Evolutionary conservation across 345 rosid species (phyloP).

Genomic region (Dimocarpus longan): DNA sequence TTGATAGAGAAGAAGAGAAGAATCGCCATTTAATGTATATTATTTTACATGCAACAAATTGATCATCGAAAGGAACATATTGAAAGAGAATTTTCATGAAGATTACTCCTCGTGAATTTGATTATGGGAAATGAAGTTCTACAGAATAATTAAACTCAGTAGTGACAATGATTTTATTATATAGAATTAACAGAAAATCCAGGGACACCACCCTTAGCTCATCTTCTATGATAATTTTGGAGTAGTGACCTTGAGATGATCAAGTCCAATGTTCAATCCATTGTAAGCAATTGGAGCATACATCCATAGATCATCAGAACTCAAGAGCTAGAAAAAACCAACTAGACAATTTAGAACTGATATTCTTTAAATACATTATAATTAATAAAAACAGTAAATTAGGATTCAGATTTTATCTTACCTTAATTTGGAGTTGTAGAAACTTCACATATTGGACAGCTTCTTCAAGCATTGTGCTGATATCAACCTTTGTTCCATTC

Average conservation of each 20-base stretch:
- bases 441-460: conserved; percentile 88
- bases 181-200: conserved; percentile 8
- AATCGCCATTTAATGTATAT: conserved; percentile 3
- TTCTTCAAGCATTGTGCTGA: conserved; percentile 97
- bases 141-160: conserved; percentile 4
- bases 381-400: background rate
- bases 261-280: conserved; percentile 76
- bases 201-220: background rate
- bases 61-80: background rate
- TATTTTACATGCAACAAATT: background rate
- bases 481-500: conserved; percentile 93
- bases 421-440: conserved; percentile 88
- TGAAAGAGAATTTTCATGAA: background rate
- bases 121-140: background rate
- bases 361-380: background rate
- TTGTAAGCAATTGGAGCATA: conserved; percentile 89
- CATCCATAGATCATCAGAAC: conserved; percentile 95
- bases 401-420: conserved; percentile 16
- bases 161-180: conserved; percentile 24
- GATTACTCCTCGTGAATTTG: conserved; percentile 14
- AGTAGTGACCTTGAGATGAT: conserved; percentile 41
- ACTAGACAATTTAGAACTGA: background rate
- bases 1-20: background rate
- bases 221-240: conserved; percentile 28
- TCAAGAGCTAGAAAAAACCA: conserved; percentile 51